Evolutionary conservation across 2,329 filamentous ascomycete genomes (phyloP).

Genomic region (Fusarium sp.): DNA sequence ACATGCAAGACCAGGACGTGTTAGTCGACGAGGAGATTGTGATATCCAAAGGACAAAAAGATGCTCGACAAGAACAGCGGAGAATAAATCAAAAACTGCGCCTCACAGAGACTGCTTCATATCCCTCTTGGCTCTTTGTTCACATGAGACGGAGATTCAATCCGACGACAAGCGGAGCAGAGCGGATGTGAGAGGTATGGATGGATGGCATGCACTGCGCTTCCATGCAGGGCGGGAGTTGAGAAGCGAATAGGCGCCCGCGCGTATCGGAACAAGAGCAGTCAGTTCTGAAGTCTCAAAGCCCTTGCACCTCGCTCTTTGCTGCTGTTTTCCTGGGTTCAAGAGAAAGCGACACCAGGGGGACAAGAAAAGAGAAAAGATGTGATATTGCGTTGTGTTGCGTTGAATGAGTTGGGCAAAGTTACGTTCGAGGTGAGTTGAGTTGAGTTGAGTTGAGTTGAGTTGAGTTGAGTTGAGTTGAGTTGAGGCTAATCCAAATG

Average conservation of each 20-base stretch:
- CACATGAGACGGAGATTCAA: slow-evolving; percentile 23
- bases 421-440: slow-evolving; percentile 5
- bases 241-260: slow-evolving; percentile 32
- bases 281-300: neutral
- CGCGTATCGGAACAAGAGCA: slow-evolving; percentile 16
- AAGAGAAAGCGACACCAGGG: neutral
- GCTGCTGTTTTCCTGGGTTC: neutral
- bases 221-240: slow-evolving; percentile 16
- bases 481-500: slow-evolving; percentile 27
- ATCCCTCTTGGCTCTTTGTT: neutral
- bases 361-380: neutral
- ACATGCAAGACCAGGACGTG: slow-evolving; percentile 13
- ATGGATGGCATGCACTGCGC: slow-evolving; percentile 15
- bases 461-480: slow-evolving; percentile 5
- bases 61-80: neutral
- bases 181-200: slow-evolving; percentile 3
- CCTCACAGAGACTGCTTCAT: slow-evolving; percentile 12
- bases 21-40: neutral
- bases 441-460: slow-evolving; percentile 12
- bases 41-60: slow-evolving; percentile 12
- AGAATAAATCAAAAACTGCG: slow-evolving; percentile 11
- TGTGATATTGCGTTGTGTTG: slow-evolving; percentile 9
- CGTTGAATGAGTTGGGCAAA: slow-evolving; percentile 6
- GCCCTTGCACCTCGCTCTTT: neutral
- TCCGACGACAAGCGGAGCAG: slow-evolving; percentile 26